A percentile compares a stretch with the other conserved stretches of the same genome.
These are phyloP conservation scores for Glonium stellatum DNA, from an alignment of 495 filamentous ascomycete species.

Conservation along the genomic window DNA sequence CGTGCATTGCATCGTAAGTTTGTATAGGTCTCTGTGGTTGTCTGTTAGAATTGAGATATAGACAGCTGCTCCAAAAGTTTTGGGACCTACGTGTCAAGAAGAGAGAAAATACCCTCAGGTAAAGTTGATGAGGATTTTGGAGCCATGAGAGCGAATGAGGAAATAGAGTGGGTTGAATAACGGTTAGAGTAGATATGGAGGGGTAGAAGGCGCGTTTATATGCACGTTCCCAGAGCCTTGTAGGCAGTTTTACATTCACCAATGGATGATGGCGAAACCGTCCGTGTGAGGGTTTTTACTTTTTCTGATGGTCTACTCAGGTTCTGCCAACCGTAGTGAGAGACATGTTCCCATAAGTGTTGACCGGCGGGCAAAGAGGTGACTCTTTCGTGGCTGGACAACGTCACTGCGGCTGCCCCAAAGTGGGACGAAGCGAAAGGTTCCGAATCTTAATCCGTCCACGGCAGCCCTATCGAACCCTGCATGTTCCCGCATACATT, in stretches of 20 bases:
- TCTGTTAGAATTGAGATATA: constrained; percentile 2
- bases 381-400: background rate
- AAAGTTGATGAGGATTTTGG: background rate
- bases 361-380: background rate
- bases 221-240: background rate
- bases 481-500: background rate
- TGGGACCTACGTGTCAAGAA: constrained; percentile 67
- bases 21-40: constrained; percentile 67
- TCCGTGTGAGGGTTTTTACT: too few species aligned
- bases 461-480: background rate
- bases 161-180: background rate
- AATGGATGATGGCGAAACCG: too few species aligned
- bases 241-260: too few species aligned
- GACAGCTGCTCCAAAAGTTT: background rate
- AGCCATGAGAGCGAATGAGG: constrained; percentile 10
- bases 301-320: too few species aligned
- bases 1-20: constrained; percentile 88
- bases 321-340: background rate
- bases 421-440: too few species aligned
- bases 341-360: background rate
- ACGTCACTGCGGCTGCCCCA: too few species aligned
- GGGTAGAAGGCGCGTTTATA: background rate
- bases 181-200: background rate
- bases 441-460: background rate
- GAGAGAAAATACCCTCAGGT: constrained; percentile 58